phyloP scores from a whole-genome alignment of 345 rosid genomes.

The Iberis pinnata region DNA sequence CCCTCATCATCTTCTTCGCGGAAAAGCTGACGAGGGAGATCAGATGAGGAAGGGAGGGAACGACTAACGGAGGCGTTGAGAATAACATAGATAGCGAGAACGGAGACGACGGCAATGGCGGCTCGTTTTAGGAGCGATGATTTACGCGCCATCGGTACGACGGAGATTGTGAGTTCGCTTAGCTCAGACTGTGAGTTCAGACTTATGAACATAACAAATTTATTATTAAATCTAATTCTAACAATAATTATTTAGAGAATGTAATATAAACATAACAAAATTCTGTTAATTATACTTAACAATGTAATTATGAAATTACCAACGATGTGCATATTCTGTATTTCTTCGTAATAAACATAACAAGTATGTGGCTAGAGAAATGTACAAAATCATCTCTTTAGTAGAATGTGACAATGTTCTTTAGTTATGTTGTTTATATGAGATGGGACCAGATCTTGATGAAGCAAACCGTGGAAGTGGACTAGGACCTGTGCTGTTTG shows the following conservation, averaged over 20 bases:
- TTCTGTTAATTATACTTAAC: background rate
- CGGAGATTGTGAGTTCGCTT: background rate
- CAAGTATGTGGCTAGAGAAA: too few species aligned
- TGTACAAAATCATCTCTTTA: background rate
- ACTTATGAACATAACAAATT: too few species aligned
- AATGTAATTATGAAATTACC: background rate
- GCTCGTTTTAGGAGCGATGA: conserved; percentile 61
- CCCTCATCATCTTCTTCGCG: conserved; percentile 15
- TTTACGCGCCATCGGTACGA: conserved; percentile 62
- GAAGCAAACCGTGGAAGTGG: conserved; percentile 89
- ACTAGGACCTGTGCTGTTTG: conserved; percentile 76
- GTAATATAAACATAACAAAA: background rate
- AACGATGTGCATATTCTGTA: too few species aligned
- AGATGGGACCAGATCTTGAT: conserved; percentile 91
- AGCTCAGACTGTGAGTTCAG: conserved; percentile 8
- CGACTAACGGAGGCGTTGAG: conserved; percentile 54
- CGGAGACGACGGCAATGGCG: conserved; percentile 37
- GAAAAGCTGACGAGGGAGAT: conserved; percentile 23
- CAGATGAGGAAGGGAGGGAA: conserved; percentile 34
- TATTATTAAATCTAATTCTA: background rate
- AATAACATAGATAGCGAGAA: conserved; percentile 54
- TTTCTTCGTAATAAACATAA: too few species aligned
- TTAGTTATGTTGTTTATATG: conserved; percentile 57
- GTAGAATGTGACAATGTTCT: conserved; percentile 6
- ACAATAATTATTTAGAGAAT: background rate